Conservation (phyloP, 805 yeast species). For the Barnettozyma siamensis region DNA sequence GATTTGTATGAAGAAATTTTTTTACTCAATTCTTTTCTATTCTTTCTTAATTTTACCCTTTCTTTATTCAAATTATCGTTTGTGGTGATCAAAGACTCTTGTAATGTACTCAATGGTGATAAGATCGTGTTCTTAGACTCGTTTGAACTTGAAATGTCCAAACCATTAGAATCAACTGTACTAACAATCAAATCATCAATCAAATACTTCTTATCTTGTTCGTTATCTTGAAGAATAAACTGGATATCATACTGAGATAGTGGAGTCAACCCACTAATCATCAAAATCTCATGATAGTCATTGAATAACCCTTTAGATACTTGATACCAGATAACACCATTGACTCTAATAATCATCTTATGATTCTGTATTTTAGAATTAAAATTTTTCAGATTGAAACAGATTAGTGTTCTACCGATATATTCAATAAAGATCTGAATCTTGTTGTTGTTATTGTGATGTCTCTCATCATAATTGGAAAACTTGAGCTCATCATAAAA, state of each 20-base stretch:
- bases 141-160: constrained; percentile 24
- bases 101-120: constrained; percentile 59
- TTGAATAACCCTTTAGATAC: constrained; percentile 44
- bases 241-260: constrained; percentile 56
- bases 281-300: constrained; percentile 42
- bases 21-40: constrained; percentile 54
- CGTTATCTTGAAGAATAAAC: constrained; percentile 30
- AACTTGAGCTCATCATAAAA: constrained; percentile 25
- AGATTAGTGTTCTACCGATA: constrained; percentile 47
- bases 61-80: constrained; percentile 54
- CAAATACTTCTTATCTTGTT: constrained; percentile 26
- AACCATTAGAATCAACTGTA: constrained; percentile 26
- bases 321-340: constrained; percentile 68
- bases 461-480: constrained; percentile 22
- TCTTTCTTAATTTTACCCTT: constrained; percentile 48
- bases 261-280: constrained; percentile 62
- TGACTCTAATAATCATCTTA: constrained; percentile 44
- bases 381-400: constrained; percentile 43
- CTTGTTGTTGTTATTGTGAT: constrained; percentile 24
- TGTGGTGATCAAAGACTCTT: constrained; percentile 60
- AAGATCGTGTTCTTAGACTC: constrained; percentile 28
- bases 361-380: constrained; percentile 27
- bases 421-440: constrained; percentile 39
- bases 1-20: constrained; percentile 42
- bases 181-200: constrained; percentile 36